Base-by-base conservation (phyloP, 176 grass and related monocot genomes). In the Bothriochloa decipiens region DNA sequence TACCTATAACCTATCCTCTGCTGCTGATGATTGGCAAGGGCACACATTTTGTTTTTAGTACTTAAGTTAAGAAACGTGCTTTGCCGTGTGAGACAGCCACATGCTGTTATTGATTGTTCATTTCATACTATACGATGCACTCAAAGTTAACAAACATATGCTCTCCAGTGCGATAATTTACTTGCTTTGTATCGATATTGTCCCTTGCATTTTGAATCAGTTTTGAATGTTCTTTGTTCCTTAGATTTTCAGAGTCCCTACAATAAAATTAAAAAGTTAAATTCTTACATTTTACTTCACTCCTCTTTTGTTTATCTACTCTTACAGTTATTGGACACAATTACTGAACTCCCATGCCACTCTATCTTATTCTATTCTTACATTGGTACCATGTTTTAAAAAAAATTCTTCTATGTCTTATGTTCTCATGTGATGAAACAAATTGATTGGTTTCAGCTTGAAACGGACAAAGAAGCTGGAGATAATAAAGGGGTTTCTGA, bases 401-500 rank as follows among this genome's bases (percentile, higher is more conserved):
- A 64, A 64, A 15, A 52, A 41, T 33, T 83, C 39, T 75, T 50
- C 11, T 67, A 74, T 91, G 32, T 66, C 3, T 22, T 85, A 81
- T 77, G 46, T 85, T 81, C 77, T 85, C 3, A 77, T 16, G 12
- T 70, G 25, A 86, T 70, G 42, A 70, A 80, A 70, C 2, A 69
- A 70, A 36, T 68, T 66, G 20, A 78, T 40, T 90, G 17, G 36
- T 87, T 90, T 79, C 84, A 98, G 96, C 68, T 80, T 65, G 93
- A 95, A 93, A 98, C 96, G 23, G 91, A 98, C 39, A 95, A 87
- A 77, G 96, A 98, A 89, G 84, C 91, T 81, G 93, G 86, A 88
- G 85, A 76, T 53, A 95, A 98, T 82, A 93, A 93, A 83, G 88
- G 91, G 32, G 90, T 98, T 50, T 98, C 93, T 8, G 89, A 95